Evolutionary conservation across 495 filamentous ascomycete species (phyloP), one percentile per base, ranked within the genome.

Genomic region (Xylaria longipes): DNA sequence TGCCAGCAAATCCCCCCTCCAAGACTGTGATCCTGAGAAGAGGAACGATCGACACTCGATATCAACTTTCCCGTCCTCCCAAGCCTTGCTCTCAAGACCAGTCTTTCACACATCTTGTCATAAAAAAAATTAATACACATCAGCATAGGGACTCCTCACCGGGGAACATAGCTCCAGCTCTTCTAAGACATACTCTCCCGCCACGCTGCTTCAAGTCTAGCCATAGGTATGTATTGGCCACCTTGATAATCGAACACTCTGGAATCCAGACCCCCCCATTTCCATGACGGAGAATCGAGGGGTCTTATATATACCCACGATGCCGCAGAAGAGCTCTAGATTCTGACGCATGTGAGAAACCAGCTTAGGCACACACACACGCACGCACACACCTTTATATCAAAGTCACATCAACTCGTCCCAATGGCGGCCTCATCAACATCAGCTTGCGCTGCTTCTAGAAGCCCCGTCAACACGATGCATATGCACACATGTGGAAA

Each of bases 401-500:
- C 64, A 67, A 69, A 67, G 54, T 66, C 37, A 72, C 46, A 70
- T 39, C 60, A 65, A 72, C 27, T 61, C 52, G 54, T 69, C 67
- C 12, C 62, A 33, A 71, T 71, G 69, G 69, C 69, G 27, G 5
- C 22, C 35, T 45, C 69, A 57, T 56, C 52, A 31, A 35, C 61
- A 22, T 60, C 69, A 37, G 61, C 62, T 31, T 71, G 57, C 22
- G 46, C 50, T 37, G 46, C 69, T 50, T 46, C 60, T 57, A 65
- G 62, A 65, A 5, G 25, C 29, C 60, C 66, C 54, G 39, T 73
- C 68, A 65, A 76, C 73, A 74, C 72, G 27, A 74, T 76, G 77
- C 72, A 77, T 72, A 77, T 79, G 77, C 77, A 79, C 46, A 79
- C 73, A 41, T 79, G 77, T 65, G 77, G 75, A 45, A 77, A 79